Conservation (phyloP, 495 filamentous ascomycete genomes). For the Xylaria cubensis region DNA sequence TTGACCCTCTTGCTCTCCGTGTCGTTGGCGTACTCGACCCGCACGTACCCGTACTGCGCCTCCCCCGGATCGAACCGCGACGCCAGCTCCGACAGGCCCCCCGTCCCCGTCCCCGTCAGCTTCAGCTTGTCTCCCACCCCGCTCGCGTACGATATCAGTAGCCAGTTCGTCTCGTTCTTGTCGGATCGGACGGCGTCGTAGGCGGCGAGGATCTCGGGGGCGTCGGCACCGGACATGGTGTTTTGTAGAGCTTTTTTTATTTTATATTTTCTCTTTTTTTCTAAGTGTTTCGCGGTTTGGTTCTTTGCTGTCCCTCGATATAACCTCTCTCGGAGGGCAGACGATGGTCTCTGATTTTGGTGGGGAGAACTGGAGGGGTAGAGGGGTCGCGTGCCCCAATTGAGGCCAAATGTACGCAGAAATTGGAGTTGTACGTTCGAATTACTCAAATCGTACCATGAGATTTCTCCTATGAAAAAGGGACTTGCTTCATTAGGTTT, state of each 20-base stretch:
- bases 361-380: conserved; percentile 18
- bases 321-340: neutral
- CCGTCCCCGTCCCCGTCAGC: conserved; percentile 55
- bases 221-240: conserved; percentile 52
- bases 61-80: conserved; percentile 52
- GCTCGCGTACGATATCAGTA: conserved; percentile 60
- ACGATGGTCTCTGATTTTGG: neutral
- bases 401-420: neutral
- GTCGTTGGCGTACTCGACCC: conserved; percentile 66
- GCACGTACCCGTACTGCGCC: conserved; percentile 64
- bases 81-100: conserved; percentile 58
- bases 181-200: conserved; percentile 62
- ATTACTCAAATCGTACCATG: neutral
- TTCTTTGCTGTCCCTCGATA: neutral
- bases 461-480: neutral
- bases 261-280: neutral
- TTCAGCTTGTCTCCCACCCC: conserved; percentile 53
- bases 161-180: conserved; percentile 63
- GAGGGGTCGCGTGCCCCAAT: conserved; percentile 21
- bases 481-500: neutral
- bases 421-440: neutral
- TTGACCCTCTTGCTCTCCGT: conserved; percentile 64
- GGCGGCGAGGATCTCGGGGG: conserved; percentile 54
- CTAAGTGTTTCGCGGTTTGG: neutral
- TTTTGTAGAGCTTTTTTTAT: neutral